Base-by-base conservation (phyloP, 2,329 filamentous ascomycete species). In the Fusarium tupiense region DNA sequence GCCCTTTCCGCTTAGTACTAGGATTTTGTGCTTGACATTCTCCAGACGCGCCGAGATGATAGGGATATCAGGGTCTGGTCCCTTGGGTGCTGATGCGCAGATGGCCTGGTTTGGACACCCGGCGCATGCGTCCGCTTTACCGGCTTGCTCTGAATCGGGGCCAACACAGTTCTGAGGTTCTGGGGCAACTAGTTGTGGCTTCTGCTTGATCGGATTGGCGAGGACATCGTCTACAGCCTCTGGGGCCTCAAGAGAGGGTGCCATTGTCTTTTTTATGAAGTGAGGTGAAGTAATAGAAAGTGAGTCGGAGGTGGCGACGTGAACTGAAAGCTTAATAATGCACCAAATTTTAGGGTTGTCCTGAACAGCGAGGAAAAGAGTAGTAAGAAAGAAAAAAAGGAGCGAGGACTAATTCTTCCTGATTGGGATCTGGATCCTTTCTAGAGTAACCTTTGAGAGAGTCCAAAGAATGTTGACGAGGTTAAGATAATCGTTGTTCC, bases 151-250 rank as follows among this genome's bases (percentile, higher is more conserved):
- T 20, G 93, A 94, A 80, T 96, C 93, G 8, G 94, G 96, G 2
- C 96, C 96, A 7, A 96, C 96, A 80, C 96, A 99, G 86, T 98
- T 95, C 84, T 98, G 95, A 85, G 96, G 96, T 81, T 98, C 95
- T 46, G 96, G 96, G 26, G 96, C 96, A 73, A 98, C 93, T 61
- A 99, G 92, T 73, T 94, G 89, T 3, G 96, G 95, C 59, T 93
- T 92, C 63, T 90, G 87, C 82, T 95, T 95, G 64, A 95, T 86
- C 13, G 94, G 93, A 80, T 94, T 92, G 76, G 91, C 86, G 76
- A 97, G 86, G 72, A 95, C 92, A 67, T 94, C 91, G 71, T 91
- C 87, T 59, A 91, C 87, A 44, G 88, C 82, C 61, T 89, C 88
- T 57, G 92, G 89, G 78, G 92, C 91, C 85, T 97, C 93, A 50